A percentile compares a stretch with the other conserved stretches of the same genome.
Conservation (phyloP, 805 yeast genomes). For the Myxozyma monticola region DNA sequence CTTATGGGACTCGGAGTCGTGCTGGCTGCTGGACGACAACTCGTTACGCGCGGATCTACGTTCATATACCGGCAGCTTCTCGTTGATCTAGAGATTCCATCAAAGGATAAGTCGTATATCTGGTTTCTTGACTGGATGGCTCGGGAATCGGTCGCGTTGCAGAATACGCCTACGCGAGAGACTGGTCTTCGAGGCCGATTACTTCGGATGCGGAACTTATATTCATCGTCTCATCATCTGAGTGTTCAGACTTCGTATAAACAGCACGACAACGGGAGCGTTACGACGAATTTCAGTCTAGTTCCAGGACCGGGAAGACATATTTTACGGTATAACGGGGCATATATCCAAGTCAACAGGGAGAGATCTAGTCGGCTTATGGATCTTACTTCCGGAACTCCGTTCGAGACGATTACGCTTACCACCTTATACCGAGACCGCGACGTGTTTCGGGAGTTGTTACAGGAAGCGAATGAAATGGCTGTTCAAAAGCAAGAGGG, state of each 20-base stretch:
- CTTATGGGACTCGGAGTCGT: slow-evolving; percentile 92
- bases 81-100: slow-evolving; percentile 90
- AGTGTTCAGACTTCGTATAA: slow-evolving; percentile 84
- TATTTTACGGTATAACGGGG: slow-evolving; percentile 78
- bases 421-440: slow-evolving; percentile 87
- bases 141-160: slow-evolving; percentile 21
- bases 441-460: slow-evolving; percentile 61
- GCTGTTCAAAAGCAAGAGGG: slow-evolving; percentile 86
- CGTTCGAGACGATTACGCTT: slow-evolving; percentile 92
- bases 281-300: slow-evolving; percentile 78
- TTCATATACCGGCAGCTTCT: slow-evolving; percentile 78
- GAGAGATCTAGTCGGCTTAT: slow-evolving; percentile 87
- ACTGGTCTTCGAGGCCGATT: slow-evolving; percentile 4
- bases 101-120: slow-evolving; percentile 86
- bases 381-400: slow-evolving; percentile 87
- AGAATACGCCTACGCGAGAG: background rate
- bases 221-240: slow-evolving; percentile 56
- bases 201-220: slow-evolving; percentile 12
- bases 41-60: slow-evolving; percentile 60
- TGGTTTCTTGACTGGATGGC: slow-evolving; percentile 97
- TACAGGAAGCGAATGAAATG: slow-evolving; percentile 78
- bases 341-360: slow-evolving; percentile 82
- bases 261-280: slow-evolving; percentile 91
- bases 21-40: slow-evolving; percentile 73
- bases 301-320: slow-evolving; percentile 99